A percentile compares a stretch with the other conserved stretches of the same genome.
Evolutionary conservation across 805 yeast genomes (phyloP).

Genomic region (Ogataea ganodermae): DNA sequence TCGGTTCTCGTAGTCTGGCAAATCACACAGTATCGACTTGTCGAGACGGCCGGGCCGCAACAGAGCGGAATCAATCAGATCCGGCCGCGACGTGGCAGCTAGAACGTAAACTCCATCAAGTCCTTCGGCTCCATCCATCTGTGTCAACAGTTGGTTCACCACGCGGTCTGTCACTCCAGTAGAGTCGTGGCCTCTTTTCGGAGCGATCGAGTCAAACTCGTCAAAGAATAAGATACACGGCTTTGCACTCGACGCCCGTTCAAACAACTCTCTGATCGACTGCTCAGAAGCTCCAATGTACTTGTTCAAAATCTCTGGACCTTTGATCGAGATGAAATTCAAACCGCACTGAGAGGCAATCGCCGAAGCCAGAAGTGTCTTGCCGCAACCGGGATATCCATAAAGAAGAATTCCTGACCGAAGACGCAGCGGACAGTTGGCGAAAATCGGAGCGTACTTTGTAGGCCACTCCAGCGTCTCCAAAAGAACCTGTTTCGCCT

Average conservation of each 20-base stretch:
- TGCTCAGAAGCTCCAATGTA: conserved; percentile 98
- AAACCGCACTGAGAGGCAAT: conserved; percentile 92
- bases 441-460: conserved; percentile 92
- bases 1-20: conserved; percentile 74
- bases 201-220: conserved; percentile 96
- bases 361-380: conserved; percentile 89
- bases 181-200: conserved; percentile 96
- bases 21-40: conserved; percentile 85
- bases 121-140: conserved; percentile 99
- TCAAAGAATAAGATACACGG: conserved; percentile 93
- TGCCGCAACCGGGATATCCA: conserved; percentile 98
- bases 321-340: conserved; percentile 90
- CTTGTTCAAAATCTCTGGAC: conserved; percentile 93
- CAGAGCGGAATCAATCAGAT: conserved; percentile 90
- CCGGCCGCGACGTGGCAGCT: conserved; percentile 97
- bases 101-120: conserved; percentile 93
- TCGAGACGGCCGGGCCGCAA: conserved; percentile 96
- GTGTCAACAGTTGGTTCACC: conserved; percentile 94
- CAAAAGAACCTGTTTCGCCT: conserved; percentile 70
- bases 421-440: conserved; percentile 79
- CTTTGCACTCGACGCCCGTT: conserved; percentile 90
- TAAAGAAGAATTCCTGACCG: conserved; percentile 88
- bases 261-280: conserved; percentile 88
- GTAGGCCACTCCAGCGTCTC: conserved; percentile 98
- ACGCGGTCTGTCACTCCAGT: conserved; percentile 98